Conservation (phyloP, 805 yeast genomes). For the Hanseniaspora clermontiae region DNA sequence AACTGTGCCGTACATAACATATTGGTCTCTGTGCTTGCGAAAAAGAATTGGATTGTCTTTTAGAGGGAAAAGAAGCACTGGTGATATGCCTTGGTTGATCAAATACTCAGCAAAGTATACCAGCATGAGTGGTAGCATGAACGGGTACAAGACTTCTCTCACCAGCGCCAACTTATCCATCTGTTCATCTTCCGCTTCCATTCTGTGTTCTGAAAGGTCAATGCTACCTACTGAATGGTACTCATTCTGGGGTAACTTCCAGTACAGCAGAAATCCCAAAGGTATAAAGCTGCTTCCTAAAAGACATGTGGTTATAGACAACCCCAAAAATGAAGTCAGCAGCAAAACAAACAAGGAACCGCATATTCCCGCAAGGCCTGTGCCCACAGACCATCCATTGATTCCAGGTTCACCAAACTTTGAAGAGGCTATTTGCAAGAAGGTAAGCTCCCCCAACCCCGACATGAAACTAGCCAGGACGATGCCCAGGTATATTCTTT, state of each 20-base stretch:
- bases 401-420: conserved; percentile 49
- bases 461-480: conserved; percentile 69
- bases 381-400: conserved; percentile 85
- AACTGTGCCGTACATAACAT: conserved; percentile 79
- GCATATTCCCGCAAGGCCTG: conserved; percentile 87
- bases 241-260: conserved; percentile 17
- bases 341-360: conserved; percentile 67
- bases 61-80: conserved; percentile 70
- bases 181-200: conserved; percentile 19
- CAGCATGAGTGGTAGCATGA: conserved; percentile 69
- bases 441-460: conserved; percentile 84
- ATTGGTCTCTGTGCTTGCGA: conserved; percentile 61
- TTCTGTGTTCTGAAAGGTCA: not conserved
- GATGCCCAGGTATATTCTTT: conserved; percentile 52
- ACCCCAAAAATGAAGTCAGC: conserved; percentile 53
- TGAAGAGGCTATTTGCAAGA: conserved; percentile 67
- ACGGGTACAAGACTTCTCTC: conserved; percentile 42
- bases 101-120: conserved; percentile 80
- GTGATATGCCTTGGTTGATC: conserved; percentile 85
- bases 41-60: conserved; percentile 45
- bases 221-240: not conserved
- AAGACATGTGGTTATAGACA: conserved; percentile 44
- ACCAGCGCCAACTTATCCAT: conserved; percentile 18
- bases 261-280: conserved; percentile 35
- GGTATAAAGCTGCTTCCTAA: conserved; percentile 48